Evolutionary conservation across 345 rosid species (phyloP), one percentile per base, ranked within the genome.

Genomic region (Odontarrhena argentea): DNA sequence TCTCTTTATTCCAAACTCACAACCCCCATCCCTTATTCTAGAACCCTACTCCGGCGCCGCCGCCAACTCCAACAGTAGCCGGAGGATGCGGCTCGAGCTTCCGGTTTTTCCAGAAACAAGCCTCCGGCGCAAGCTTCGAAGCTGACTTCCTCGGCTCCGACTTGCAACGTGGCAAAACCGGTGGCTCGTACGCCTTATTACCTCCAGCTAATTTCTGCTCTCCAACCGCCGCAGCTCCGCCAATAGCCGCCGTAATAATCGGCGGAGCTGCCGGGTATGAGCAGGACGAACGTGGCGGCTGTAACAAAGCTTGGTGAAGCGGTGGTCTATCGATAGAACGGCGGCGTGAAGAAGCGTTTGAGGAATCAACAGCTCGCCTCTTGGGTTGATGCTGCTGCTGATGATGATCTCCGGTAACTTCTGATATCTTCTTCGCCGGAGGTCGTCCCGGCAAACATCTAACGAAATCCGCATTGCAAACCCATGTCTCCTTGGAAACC

Each of bases 401-500:
- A 7, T 42, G 51, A 50, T 55, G 69, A 48, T 63, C 70, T 42
- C 70, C 78, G 47, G 68, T 1, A 1, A 63, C 5, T 63, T 68
- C 74, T 3, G 60, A 34, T 25, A 61, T 44, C 36, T 63, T 75
- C 67, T 75, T 75, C 41, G 60, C 54, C 72, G 69, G 78, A 40
- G 78, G 81, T 30, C 78, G 74, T 75, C 79, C 87, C 2, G 92
- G 96, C 15, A 79, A 34, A 83, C 90, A 80, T 75, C 91, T 74
- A 18, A 86, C 78, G 82, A 93, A 89, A 64, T 93, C 98, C 51
- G 93, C 84, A 52, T 87, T 84, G 65, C 98, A 85, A 8, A 89
- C 97, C 98, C 98, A 93, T 0, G 98, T 89, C 73, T 93, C 98
- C 65, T 85, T 87, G 6, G 97, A 93, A 30, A 93, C 98, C 81